Evolutionary conservation across 2,329 filamentous ascomycete genomes (phyloP), one percentile per base, ranked within the genome.

Genomic region (Xylariaceae sp.): DNA sequence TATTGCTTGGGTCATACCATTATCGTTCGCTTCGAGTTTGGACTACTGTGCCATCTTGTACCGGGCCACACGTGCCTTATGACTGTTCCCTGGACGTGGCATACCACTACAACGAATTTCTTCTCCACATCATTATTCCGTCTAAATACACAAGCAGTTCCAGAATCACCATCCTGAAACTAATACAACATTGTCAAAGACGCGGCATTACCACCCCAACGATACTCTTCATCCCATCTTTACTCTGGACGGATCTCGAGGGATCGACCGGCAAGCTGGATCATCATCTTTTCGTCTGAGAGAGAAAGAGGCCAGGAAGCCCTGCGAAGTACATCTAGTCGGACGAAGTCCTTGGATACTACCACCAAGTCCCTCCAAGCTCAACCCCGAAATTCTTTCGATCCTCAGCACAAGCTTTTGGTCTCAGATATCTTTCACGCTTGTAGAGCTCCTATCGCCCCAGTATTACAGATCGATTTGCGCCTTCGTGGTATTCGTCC

Each of bases 121-220:
- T 53, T 52, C 51, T 52, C 51, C 51, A 52, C 51, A 53, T 49
- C 42, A 38, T 48, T 47, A 43, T 45, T 47, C 49, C 51, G 42
- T 46, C 49, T 49, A 45, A 52, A 47, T 52, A 48, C 49, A 46
- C 44, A 45, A 48, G 43, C 34, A 42, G 43, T 46, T 53, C 47
- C 45, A 47, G 39, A 44, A 42, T 46, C 35, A 30, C 35, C 31
- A 17, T 42, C 46, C 43, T 39, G 33, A 44, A 37, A 39, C 35
- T 31, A 38, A 35, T 43, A 38, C 51, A 43, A 41, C 41, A 40
- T 48, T 41, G 43, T 49, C 51, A 37, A 48, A 43, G 40, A 43
- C 47, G 34, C 41, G 42, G 36, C 43, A 41, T 44, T 39, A 44
- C 9, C 37, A 37, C 40, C 15, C 9, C 19, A 38, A 43, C 43